Evolutionary conservation across 2,329 filamentous ascomycete genomes (phyloP).

Genomic region (Colletotrichum chlorophyti): DNA sequence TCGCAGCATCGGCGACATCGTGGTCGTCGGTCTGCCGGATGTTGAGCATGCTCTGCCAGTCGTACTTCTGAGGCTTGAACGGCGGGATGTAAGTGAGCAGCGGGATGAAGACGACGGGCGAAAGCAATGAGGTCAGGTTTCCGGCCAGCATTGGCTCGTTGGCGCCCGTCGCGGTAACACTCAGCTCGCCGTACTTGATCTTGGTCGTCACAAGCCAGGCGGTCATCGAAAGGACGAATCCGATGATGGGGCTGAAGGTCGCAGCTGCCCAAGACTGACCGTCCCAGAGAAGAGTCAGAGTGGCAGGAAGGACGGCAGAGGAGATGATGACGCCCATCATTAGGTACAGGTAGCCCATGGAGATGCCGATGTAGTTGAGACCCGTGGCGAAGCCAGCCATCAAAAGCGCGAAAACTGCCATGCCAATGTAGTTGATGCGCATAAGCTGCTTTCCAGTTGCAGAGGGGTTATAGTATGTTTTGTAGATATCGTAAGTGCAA

Average conservation of each 20-base stretch:
- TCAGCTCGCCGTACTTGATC: conserved; percentile 69
- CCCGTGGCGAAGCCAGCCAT: conserved; percentile 79
- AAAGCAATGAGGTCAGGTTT: conserved; percentile 78
- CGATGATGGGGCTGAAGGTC: conserved; percentile 71
- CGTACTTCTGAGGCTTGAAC: conserved; percentile 66
- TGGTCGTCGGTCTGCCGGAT: conserved; percentile 78
- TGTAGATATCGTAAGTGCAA: conserved; percentile 80
- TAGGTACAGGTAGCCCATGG: conserved; percentile 82
- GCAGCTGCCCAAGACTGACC: conserved; percentile 68
- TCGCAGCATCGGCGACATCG: conserved; percentile 66
- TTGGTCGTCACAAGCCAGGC: conserved; percentile 82
- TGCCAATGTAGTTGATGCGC: conserved; percentile 71
- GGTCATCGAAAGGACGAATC: conserved; percentile 71
- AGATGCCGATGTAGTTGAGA: conserved; percentile 70
- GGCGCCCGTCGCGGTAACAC: conserved; percentile 73
- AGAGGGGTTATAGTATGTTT: conserved; percentile 78
- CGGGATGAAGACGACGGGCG: conserved; percentile 73
- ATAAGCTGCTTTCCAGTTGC: conserved; percentile 76
- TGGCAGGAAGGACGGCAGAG: conserved; percentile 76
- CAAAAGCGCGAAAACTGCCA: conserved; percentile 71
- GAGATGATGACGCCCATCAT: conserved; percentile 87
- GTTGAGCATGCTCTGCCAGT: conserved; percentile 77
- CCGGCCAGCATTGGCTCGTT: conserved; percentile 83
- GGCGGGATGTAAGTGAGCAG: conserved; percentile 64
- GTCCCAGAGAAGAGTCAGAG: conserved; percentile 76